These are phyloP conservation scores for Logfia minima DNA, from an alignment of 129 eudicot genomes.

Conservation along the genomic window DNA sequence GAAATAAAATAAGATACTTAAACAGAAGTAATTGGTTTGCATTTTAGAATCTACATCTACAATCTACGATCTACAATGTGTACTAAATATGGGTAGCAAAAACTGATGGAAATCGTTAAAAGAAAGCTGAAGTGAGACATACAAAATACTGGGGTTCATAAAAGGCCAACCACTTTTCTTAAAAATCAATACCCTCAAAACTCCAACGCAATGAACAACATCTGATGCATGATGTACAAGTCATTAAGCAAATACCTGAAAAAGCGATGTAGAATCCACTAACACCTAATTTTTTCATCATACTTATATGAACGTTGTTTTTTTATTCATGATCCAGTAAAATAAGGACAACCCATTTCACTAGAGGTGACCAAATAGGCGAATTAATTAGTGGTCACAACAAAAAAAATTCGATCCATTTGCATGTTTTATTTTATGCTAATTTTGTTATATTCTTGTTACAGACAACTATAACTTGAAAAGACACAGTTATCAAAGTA, in stretches of 20 bases:
- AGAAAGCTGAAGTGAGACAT: conserved; percentile 13
- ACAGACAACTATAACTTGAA: not conserved
- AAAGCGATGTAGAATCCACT: conserved; percentile 27
- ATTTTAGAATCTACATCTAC: conserved; percentile 1
- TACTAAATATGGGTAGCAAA: conserved; percentile 25
- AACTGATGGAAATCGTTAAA: conserved; percentile 1
- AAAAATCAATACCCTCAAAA: conserved; percentile 3
- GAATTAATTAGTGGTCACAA: not conserved
- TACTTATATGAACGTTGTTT: conserved; percentile 1
- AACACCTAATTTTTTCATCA: conserved; percentile 23
- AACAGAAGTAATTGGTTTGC: not conserved
- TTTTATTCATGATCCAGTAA: not conserved
- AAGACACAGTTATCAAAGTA: not conserved
- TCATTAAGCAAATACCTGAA: conserved; percentile 2
- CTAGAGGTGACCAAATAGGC: not conserved
- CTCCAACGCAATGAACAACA: conserved; percentile 4
- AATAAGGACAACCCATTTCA: not conserved
- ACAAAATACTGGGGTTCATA: conserved; percentile 18
- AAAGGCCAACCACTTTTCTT: conserved; percentile 27
- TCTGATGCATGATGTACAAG: conserved; percentile 20
- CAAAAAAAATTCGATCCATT: not conserved
- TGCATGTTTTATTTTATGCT: not conserved
- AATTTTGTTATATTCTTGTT: not conserved
- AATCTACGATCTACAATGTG: too few species aligned
- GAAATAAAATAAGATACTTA: too few species aligned